These are phyloP conservation scores for Debaryomyces udenii DNA, from an alignment of 1,139 yeast species.

Conservation along the genomic window DNA sequence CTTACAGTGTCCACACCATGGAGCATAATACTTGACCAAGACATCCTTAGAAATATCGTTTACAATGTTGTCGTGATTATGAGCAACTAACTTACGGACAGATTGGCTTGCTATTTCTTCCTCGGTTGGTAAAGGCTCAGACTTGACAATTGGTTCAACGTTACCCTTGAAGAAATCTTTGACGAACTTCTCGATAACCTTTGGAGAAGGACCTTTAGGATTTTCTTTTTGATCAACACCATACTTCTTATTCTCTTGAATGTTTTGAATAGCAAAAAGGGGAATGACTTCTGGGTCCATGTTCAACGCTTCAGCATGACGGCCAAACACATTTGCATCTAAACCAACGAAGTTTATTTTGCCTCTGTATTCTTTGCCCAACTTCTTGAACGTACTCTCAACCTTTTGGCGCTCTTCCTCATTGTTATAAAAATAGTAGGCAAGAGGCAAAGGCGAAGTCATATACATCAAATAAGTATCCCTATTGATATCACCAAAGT, in stretches of 20 bases:
- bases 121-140: conserved; percentile 77
- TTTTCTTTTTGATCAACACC: conserved; percentile 56
- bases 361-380: conserved; percentile 81
- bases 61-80: conserved; percentile 74
- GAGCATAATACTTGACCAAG: conserved; percentile 92
- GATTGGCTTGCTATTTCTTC: conserved; percentile 70
- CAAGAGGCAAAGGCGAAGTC: conserved; percentile 74
- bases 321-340: conserved; percentile 80
- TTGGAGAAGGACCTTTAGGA: conserved; percentile 45
- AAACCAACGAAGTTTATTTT: conserved; percentile 84
- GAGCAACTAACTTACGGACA: conserved; percentile 81
- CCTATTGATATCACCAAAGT: conserved; percentile 89
- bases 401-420: conserved; percentile 67
- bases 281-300: conserved; percentile 84
- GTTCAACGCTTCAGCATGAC: conserved; percentile 87
- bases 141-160: conserved; percentile 73
- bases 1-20: conserved; percentile 99
- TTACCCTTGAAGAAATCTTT: conserved; percentile 65
- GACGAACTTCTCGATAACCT: conserved; percentile 61
- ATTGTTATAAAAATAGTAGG: conserved; percentile 80
- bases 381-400: conserved; percentile 53
- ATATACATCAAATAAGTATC: conserved; percentile 77
- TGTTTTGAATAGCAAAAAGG: conserved; percentile 84
- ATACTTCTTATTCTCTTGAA: conserved; percentile 67
- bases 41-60: conserved; percentile 79